Conservation (phyloP, 257 asterid genomes). For the Plantago elongata region DNA sequence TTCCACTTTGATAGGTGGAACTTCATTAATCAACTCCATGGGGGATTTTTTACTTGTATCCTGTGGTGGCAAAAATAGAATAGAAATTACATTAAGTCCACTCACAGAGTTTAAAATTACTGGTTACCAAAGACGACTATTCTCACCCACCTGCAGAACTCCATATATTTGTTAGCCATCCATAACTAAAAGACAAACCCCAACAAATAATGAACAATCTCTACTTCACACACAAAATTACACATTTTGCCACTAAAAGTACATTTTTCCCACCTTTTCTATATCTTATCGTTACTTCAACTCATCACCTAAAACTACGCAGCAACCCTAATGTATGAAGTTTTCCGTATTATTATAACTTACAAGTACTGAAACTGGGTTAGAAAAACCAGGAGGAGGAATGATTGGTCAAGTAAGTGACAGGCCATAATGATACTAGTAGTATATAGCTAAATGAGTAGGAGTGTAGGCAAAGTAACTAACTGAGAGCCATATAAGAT, state of each 20-base stretch:
- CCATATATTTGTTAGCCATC: no score
- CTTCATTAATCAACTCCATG: conserved; percentile 96
- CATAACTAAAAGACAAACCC: no score
- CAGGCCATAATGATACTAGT: no score
- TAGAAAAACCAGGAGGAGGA: not conserved
- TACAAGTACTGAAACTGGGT: not conserved
- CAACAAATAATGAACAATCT: no score
- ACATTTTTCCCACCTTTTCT: no score
- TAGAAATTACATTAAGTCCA: conserved; percentile 4
- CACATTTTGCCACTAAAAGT: no score
- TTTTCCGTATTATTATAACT: no score
- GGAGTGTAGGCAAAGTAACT: not conserved
- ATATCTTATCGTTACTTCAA: no score
- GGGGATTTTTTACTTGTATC: conserved; percentile 81
- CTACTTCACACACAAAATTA: no score
- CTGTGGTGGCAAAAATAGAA: conserved; percentile 28
- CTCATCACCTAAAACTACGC: no score
- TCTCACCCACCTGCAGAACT: no score
- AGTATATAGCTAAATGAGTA: not conserved
- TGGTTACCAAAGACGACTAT: not conserved
- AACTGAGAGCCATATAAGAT: not conserved
- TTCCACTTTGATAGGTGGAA: conserved; percentile 86
- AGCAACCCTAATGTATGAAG: no score
- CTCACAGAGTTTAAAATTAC: not conserved
- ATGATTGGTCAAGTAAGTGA: not conserved